These are phyloP conservation scores for Tarenaya hassleriana DNA, from an alignment of 345 rosid genomes.

Conservation along the genomic window DNA sequence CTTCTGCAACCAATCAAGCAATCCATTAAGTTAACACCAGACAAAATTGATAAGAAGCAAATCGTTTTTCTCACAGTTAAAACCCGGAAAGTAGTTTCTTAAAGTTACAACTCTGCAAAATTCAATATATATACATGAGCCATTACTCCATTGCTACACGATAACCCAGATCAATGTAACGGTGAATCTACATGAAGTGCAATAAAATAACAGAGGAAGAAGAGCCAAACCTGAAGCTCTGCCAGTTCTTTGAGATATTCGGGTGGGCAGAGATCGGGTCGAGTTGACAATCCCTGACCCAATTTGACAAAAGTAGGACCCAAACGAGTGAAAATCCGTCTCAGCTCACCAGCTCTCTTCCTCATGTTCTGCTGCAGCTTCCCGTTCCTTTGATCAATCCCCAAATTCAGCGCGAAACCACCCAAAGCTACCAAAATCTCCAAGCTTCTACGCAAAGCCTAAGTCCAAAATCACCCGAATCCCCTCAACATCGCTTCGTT, in stretches of 20 bases:
- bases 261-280: constrained; percentile 92
- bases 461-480: constrained; percentile 12
- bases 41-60: too few relatives aligned
- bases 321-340: constrained; percentile 63
- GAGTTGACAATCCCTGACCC: constrained; percentile 93
- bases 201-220: neutral
- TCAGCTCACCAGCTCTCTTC: constrained; percentile 57
- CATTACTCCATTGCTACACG: neutral
- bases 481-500: constrained; percentile 5
- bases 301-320: constrained; percentile 97
- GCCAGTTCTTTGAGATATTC: constrained; percentile 91
- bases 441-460: constrained; percentile 69
- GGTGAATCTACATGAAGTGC: neutral
- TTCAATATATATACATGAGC: too few relatives aligned
- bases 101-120: too few relatives aligned
- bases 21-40: neutral
- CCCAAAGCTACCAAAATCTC: constrained; percentile 62
- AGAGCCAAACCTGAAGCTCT: constrained; percentile 68
- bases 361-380: constrained; percentile 59
- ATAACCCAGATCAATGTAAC: neutral
- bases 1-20: neutral
- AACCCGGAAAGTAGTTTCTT: neutral
- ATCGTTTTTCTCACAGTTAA: too few relatives aligned
- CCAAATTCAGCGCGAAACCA: constrained; percentile 58
- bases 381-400: constrained; percentile 64